A percentile compares a stretch with the other conserved stretches of the same genome.
phyloP scores from a whole-genome alignment of 2,329 filamentous ascomycete genomes.

The Trichophyton rubrum region DNA sequence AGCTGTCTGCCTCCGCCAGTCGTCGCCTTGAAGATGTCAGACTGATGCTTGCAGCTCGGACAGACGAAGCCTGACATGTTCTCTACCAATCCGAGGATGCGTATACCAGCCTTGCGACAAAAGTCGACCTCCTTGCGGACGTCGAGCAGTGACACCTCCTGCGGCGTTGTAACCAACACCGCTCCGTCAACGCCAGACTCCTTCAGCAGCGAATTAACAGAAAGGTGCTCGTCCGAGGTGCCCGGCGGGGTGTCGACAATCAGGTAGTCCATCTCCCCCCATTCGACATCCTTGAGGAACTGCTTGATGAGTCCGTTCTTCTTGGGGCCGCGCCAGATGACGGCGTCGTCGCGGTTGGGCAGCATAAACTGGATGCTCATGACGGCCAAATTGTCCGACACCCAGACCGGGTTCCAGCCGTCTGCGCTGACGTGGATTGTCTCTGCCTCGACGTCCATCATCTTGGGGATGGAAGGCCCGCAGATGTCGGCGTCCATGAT shows the following conservation, averaged over 20 bases:
- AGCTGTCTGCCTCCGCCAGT: constrained; percentile 75
- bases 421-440: constrained; percentile 80
- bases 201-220: constrained; percentile 81
- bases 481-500: constrained; percentile 99
- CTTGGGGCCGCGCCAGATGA: constrained; percentile 96
- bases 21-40: constrained; percentile 78
- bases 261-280: constrained; percentile 88
- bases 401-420: constrained; percentile 94
- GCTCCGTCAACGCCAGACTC: constrained; percentile 89
- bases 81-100: constrained; percentile 78
- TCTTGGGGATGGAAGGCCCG: constrained; percentile 91
- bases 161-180: constrained; percentile 84
- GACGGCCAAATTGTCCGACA: constrained; percentile 80
- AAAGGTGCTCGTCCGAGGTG: constrained; percentile 89
- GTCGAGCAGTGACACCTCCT: constrained; percentile 84
- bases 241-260: constrained; percentile 93
- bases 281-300: constrained; percentile 94
- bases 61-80: constrained; percentile 98
- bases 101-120: constrained; percentile 85
- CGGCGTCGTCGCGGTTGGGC: constrained; percentile 80
- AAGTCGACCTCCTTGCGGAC: constrained; percentile 98
- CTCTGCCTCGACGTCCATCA: constrained; percentile 94
- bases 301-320: constrained; percentile 98
- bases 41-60: constrained; percentile 69
- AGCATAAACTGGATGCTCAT: constrained; percentile 99